These are phyloP conservation scores for Smittium mucronatum DNA, from an alignment of 371 early-diverging fungal genomes.

Conservation along the genomic window DNA sequence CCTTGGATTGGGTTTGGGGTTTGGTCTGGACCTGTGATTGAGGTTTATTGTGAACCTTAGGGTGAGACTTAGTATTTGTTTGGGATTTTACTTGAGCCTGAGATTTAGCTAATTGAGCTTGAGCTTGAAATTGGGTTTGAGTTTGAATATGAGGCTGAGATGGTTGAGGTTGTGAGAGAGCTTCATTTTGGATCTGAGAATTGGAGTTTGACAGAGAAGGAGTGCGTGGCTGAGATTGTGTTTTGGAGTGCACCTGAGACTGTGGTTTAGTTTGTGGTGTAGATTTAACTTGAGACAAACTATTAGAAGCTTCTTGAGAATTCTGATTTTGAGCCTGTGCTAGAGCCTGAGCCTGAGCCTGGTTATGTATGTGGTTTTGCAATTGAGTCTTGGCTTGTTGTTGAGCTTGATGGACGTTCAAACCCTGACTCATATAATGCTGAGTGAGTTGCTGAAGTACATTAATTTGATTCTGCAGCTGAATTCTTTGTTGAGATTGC, in stretches of 20 bases:
- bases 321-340: background rate
- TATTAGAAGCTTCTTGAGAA: background rate
- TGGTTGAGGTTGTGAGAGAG: constrained; percentile 13
- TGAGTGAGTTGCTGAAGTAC: background rate
- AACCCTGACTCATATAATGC: constrained; percentile 5
- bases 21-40: constrained; percentile 15
- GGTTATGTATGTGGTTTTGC: background rate
- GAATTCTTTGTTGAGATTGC: background rate
- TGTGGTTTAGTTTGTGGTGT: constrained; percentile 9
- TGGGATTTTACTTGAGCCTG: constrained; percentile 19
- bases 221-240: constrained; percentile 11
- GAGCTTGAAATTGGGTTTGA: constrained; percentile 13
- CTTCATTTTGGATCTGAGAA: no score
- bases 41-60: constrained; percentile 16
- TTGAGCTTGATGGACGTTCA: constrained; percentile 1
- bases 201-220: constrained; percentile 15
- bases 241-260: background rate
- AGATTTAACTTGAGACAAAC: background rate
- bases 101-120: constrained; percentile 12
- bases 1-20: background rate
- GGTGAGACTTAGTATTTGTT: constrained; percentile 18
- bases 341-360: background rate
- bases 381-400: constrained; percentile 1
- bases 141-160: constrained; percentile 9
- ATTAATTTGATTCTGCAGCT: background rate